Evolutionary conservation across 148 eudicot species (phyloP).

Genomic region (Camellia granthamiana): DNA sequence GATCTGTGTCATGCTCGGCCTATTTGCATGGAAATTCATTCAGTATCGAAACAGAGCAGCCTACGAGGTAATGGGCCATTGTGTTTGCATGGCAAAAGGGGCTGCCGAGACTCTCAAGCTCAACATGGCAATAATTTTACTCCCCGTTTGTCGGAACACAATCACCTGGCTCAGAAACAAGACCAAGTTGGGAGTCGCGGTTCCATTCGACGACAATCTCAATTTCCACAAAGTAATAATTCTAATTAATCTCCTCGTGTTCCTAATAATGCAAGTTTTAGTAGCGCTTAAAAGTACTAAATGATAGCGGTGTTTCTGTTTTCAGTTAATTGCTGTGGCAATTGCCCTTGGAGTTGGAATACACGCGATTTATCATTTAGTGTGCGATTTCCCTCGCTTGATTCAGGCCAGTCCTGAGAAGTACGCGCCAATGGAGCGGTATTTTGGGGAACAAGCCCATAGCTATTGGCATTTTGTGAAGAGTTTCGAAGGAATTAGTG

Average conservation of each 20-base stretch:
- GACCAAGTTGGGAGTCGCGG: conserved; percentile 44
- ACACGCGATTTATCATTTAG: conserved; percentile 36
- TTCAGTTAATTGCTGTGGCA: conserved; percentile 45
- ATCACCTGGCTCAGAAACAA: conserved; percentile 62
- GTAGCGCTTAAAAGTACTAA: too few relatives aligned
- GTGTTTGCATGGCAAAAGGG: conserved; percentile 54
- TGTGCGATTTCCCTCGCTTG: conserved; percentile 53
- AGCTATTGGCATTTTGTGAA: conserved; percentile 51
- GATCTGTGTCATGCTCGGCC: conserved; percentile 37
- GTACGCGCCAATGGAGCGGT: conserved; percentile 33
- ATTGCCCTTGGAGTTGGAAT: conserved; percentile 47
- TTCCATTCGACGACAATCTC: conserved; percentile 59
- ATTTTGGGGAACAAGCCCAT: conserved; percentile 36
- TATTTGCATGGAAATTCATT: conserved; percentile 40
- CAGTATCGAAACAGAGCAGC: conserved; percentile 36
- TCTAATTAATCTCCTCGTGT: too few relatives aligned
- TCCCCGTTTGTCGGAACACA: conserved; percentile 53
- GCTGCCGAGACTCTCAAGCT: conserved; percentile 57
- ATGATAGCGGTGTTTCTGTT: background rate
- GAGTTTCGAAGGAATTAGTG: conserved; percentile 48
- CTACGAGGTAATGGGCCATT: conserved; percentile 42
- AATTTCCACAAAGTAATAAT: conserved; percentile 52
- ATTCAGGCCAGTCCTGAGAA: conserved; percentile 23
- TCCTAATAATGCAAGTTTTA: too few relatives aligned
- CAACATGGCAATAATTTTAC: conserved; percentile 53